Percentiles rank a stretch among this genome's conserved stretches.
These are phyloP conservation scores for Aspergillus funiculosus DNA, from an alignment of 495 filamentous ascomycete genomes.

Conservation along the genomic window DNA sequence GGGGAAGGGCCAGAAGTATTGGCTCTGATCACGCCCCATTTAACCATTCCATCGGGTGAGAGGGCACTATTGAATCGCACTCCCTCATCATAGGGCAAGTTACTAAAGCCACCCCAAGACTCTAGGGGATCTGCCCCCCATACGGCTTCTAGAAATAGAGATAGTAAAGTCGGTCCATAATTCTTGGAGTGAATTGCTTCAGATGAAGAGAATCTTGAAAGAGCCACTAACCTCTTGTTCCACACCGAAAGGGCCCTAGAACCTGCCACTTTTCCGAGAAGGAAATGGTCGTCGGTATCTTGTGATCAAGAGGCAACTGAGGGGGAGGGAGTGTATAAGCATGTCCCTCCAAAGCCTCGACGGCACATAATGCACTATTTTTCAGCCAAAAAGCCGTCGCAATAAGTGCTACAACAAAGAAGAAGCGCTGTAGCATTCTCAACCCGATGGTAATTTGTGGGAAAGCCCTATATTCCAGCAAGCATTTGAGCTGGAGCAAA, in stretches of 20 bases:
- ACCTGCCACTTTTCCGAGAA: slow-evolving; percentile 46
- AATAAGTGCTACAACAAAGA: neutral
- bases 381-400: neutral
- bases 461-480: too few relatives aligned
- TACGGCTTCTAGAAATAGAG: slow-evolving; percentile 40
- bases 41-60: slow-evolving; percentile 41
- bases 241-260: slow-evolving; percentile 56
- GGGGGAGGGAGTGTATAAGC: neutral
- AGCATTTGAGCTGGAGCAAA: neutral
- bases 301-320: slow-evolving; percentile 2
- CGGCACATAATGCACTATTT: neutral
- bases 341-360: neutral
- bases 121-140: slow-evolving; percentile 59
- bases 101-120: slow-evolving; percentile 45
- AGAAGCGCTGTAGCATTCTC: neutral
- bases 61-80: slow-evolving; percentile 46
- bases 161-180: neutral
- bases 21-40: slow-evolving; percentile 36
- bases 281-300: slow-evolving; percentile 10
- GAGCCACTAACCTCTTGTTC: slow-evolving; percentile 55
- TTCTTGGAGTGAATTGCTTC: neutral
- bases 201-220: too few relatives aligned
- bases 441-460: too few relatives aligned
- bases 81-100: slow-evolving; percentile 32
- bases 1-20: slow-evolving; percentile 15